Conservation (phyloP, 2,329 filamentous ascomycete species). For the Fusarium neocosmosporiellum region DNA sequence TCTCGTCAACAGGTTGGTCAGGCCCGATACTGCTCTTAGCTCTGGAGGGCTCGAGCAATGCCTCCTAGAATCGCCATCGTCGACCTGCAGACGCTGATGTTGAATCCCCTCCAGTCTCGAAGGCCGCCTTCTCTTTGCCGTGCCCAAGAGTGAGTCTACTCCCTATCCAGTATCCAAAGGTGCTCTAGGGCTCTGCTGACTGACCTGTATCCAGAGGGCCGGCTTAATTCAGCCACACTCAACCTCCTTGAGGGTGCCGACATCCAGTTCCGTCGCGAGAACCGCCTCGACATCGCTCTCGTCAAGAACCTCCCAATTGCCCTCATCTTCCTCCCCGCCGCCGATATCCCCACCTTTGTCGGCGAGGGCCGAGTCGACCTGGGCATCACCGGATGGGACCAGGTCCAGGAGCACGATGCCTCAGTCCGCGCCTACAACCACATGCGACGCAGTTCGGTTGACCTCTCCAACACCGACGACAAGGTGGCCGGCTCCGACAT, state of each 20-base stretch:
- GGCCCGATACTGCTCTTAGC: background rate
- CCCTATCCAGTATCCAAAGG: background rate
- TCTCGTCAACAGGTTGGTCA: conserved; percentile 64
- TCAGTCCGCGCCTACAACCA: conserved; percentile 62
- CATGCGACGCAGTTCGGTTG: conserved; percentile 58
- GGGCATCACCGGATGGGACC: conserved; percentile 93
- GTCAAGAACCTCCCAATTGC: conserved; percentile 97
- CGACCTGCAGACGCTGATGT: conserved; percentile 28
- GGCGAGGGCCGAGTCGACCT: conserved; percentile 93
- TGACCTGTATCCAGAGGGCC: conserved; percentile 74
- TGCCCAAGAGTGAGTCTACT: conserved; percentile 88
- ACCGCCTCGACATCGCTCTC: conserved; percentile 94
- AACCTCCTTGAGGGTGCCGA: conserved; percentile 94
- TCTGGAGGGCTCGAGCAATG: background rate
- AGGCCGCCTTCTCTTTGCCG: conserved; percentile 92
- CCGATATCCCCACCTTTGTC: conserved; percentile 97
- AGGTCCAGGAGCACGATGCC: conserved; percentile 90
- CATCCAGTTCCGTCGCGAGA: conserved; percentile 96
- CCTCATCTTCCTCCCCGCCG: conserved; percentile 95
- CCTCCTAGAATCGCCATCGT: background rate
- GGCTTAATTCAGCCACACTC: conserved; percentile 86
- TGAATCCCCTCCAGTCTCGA: conserved; percentile 72
- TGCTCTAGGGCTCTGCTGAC: conserved; percentile 31
- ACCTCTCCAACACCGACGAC: conserved; percentile 47
- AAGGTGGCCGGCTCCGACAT: conserved; percentile 77